These are phyloP conservation scores for Lepidium africanum DNA, from an alignment of 345 rosid genomes.

Conservation along the genomic window DNA sequence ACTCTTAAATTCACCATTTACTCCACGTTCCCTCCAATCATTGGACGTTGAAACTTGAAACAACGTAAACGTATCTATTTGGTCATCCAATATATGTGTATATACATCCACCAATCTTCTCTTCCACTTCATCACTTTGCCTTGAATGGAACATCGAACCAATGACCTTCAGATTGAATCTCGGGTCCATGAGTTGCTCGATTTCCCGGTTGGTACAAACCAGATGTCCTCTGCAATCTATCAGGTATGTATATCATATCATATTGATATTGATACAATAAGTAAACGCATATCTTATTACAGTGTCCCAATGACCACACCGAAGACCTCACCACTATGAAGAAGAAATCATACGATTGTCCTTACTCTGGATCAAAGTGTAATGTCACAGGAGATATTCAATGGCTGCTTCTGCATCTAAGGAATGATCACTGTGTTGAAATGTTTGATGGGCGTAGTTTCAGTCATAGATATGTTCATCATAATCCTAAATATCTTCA, in stretches of 20 bases:
- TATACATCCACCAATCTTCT: constrained; percentile 4
- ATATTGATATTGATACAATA: not conserved
- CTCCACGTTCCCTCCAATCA: constrained; percentile 31
- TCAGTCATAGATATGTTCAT: constrained; percentile 76
- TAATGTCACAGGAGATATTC: constrained; percentile 50
- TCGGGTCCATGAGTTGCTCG: constrained; percentile 42
- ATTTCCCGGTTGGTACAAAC: constrained; percentile 49
- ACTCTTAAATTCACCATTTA: constrained; percentile 25
- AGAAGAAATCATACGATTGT: constrained; percentile 57
- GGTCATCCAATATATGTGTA: not conserved
- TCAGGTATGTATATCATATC: constrained; percentile 40
- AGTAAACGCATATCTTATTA: not conserved
- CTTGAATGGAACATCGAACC: constrained; percentile 9
- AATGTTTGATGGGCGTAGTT: constrained; percentile 75
- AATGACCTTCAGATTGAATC: constrained; percentile 13
- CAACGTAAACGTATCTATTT: not conserved
- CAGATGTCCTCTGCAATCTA: constrained; percentile 60
- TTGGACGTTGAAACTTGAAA: constrained; percentile 14
- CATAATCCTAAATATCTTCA: constrained; percentile 78
- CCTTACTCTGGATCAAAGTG: constrained; percentile 83
- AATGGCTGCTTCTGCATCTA: constrained; percentile 57
- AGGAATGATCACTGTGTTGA: constrained; percentile 79
- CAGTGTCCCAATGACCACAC: constrained; percentile 71
- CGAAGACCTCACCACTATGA: constrained; percentile 42
- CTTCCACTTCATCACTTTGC: constrained; percentile 6